Conservation (phyloP, 805 yeast species). For the Brettanomyces anomalus region DNA sequence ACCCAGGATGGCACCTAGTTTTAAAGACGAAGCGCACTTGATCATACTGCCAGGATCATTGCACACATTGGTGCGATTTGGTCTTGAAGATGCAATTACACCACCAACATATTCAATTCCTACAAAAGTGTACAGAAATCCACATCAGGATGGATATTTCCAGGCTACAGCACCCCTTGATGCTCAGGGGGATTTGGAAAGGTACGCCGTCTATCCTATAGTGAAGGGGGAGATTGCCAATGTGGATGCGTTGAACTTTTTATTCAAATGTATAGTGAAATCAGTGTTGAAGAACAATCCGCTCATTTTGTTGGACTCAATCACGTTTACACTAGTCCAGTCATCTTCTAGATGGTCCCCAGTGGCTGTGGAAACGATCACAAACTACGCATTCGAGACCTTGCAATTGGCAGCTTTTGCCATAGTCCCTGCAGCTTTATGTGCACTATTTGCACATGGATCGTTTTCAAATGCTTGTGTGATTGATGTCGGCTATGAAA, state of each 20-base stretch:
- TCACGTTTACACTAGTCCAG: constrained; percentile 59
- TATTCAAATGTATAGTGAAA: constrained; percentile 42
- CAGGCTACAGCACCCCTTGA: constrained; percentile 15
- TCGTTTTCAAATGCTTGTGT: constrained; percentile 56
- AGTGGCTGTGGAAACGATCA: constrained; percentile 53
- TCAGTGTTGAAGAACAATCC: constrained; percentile 33
- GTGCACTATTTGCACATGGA: constrained; percentile 68
- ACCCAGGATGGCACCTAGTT: constrained; percentile 13
- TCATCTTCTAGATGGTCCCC: constrained; percentile 66
- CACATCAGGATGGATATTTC: not conserved
- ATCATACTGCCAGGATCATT: constrained; percentile 76
- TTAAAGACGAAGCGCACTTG: constrained; percentile 27
- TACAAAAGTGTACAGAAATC: constrained; percentile 45
- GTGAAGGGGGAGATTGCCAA: constrained; percentile 54
- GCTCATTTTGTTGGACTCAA: constrained; percentile 25
- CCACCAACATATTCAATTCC: constrained; percentile 75
- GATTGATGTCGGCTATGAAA: constrained; percentile 70
- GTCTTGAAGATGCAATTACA: constrained; percentile 63
- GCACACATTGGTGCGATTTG: constrained; percentile 69
- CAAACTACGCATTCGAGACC: constrained; percentile 68
- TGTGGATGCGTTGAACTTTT: constrained; percentile 59
- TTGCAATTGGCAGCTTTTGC: constrained; percentile 67
- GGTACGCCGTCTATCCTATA: constrained; percentile 47
- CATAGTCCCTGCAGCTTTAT: constrained; percentile 57
- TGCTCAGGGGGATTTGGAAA: constrained; percentile 26